A percentile compares a stretch with the other conserved stretches of the same genome.
Conservation (phyloP, 768 basidiomycete species). For the Agrocybe pediades region DNA sequence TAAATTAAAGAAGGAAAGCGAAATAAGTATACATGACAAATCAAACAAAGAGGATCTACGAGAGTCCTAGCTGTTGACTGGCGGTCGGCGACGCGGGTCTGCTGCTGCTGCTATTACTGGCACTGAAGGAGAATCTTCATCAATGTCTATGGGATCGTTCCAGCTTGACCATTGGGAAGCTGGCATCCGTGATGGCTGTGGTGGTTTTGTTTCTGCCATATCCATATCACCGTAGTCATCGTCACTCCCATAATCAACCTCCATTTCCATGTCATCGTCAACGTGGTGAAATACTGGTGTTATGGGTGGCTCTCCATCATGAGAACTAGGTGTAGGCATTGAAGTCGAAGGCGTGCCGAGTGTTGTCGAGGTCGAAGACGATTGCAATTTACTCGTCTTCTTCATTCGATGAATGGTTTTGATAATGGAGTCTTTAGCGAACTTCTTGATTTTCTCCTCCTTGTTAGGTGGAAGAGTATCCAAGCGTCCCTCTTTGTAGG, state of each 20-base stretch:
- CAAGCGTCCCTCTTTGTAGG: conserved; percentile 72
- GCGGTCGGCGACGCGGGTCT: conserved; percentile 20
- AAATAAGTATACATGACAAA: conserved; percentile 12
- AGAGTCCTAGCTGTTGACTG: background rate
- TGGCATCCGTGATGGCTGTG: background rate
- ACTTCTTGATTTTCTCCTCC: conserved; percentile 85
- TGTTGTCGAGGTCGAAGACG: conserved; percentile 15
- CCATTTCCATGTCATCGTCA: conserved; percentile 39
- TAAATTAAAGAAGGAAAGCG: conserved; percentile 12
- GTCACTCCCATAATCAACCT: conserved; percentile 27
- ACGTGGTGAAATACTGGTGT: conserved; percentile 26
- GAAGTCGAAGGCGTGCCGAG: conserved; percentile 39
- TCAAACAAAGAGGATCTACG: background rate
- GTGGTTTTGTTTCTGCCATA: background rate
- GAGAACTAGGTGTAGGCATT: conserved; percentile 42
- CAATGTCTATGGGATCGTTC: conserved; percentile 11
- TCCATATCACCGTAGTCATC: conserved; percentile 22
- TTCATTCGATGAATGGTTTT: conserved; percentile 76
- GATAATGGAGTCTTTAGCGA: conserved; percentile 86
- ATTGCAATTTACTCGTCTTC: conserved; percentile 42
- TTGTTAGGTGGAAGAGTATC: conserved; percentile 88
- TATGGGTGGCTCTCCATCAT: conserved; percentile 29
- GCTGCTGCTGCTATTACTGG: background rate
- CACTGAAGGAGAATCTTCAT: background rate
- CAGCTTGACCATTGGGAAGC: background rate